Percentiles rank a stretch among this genome's conserved stretches.
Conservation (phyloP, 371 early-diverging fungal genomes). For the Blakeslea trispora region DNA sequence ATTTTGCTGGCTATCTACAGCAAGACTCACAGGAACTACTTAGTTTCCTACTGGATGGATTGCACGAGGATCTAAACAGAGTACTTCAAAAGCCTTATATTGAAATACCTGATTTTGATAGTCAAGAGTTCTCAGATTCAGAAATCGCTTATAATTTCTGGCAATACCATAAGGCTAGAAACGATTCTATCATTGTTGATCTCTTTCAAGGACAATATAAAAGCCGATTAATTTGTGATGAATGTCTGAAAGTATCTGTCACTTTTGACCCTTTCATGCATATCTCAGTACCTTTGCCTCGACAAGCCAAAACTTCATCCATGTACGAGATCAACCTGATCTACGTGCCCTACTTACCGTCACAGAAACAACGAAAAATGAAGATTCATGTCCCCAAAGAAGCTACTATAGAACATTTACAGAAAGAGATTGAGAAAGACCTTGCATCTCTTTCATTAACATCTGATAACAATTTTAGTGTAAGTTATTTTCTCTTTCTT, state of each 20-base stretch:
- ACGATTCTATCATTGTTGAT: constrained; percentile 88
- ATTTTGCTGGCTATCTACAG: constrained; percentile 66
- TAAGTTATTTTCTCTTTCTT: background rate
- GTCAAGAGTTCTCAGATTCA: constrained; percentile 12
- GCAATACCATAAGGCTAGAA: constrained; percentile 74
- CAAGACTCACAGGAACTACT: constrained; percentile 84
- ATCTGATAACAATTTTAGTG: background rate
- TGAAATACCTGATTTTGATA: constrained; percentile 65
- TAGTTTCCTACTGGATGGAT: constrained; percentile 67
- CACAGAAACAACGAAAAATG: constrained; percentile 17
- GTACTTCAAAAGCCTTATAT: constrained; percentile 65
- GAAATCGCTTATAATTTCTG: constrained; percentile 63
- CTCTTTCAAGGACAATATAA: constrained; percentile 88
- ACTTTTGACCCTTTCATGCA: constrained; percentile 68
- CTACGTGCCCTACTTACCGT: constrained; percentile 45
- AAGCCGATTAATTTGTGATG: constrained; percentile 78
- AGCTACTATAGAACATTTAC: constrained; percentile 48
- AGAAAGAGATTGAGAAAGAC: constrained; percentile 10
- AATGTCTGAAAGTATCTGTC: constrained; percentile 67
- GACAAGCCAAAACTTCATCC: constrained; percentile 16
- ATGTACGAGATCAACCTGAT: constrained; percentile 32
- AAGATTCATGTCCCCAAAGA: constrained; percentile 40
- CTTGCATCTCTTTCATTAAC: background rate
- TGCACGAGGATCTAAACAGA: constrained; percentile 78
- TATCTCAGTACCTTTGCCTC: constrained; percentile 51